These are phyloP conservation scores for Cryptococcus deneoformans DNA, from an alignment of 1,284 basidiomycete species.

Conservation along the genomic window DNA sequence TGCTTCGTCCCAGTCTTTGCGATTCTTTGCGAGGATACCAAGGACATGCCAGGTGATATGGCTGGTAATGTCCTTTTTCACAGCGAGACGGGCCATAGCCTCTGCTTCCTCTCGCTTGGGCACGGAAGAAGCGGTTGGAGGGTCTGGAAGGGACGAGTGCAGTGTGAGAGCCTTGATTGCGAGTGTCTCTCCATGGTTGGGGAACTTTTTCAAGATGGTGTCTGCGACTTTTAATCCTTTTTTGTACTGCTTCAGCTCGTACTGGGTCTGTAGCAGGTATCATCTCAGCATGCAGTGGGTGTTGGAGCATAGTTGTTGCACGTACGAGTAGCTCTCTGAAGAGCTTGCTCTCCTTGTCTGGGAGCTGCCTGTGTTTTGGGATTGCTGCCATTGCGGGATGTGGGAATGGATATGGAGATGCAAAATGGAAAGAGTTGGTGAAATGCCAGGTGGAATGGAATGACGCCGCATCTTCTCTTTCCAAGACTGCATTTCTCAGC, in stretches of 20 bases:
- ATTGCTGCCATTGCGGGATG: slow-evolving; percentile 18
- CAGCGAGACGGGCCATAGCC: slow-evolving; percentile 77
- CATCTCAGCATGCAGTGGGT: background rate
- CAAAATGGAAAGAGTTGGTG: no score
- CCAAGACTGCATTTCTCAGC: background rate
- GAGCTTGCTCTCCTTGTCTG: slow-evolving; percentile 78
- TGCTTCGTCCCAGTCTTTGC: slow-evolving; percentile 57
- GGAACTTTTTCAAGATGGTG: slow-evolving; percentile 90
- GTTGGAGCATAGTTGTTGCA: background rate
- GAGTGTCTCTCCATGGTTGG: slow-evolving; percentile 93
- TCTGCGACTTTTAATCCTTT: slow-evolving; percentile 91
- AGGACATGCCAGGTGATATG: slow-evolving; percentile 99
- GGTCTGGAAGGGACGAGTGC: slow-evolving; percentile 51
- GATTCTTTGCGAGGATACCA: slow-evolving; percentile 77
- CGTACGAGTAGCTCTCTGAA: slow-evolving; percentile 83
- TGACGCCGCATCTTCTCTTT: background rate
- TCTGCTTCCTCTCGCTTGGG: slow-evolving; percentile 76
- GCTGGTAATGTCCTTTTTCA: slow-evolving; percentile 82
- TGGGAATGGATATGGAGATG: background rate
- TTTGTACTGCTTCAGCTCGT: slow-evolving; percentile 87
- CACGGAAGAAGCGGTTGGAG: slow-evolving; percentile 47
- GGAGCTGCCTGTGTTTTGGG: slow-evolving; percentile 54
- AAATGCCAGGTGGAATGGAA: no score
- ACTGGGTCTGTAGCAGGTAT: slow-evolving; percentile 54
- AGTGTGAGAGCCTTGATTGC: slow-evolving; percentile 91